Conservation (phyloP, 371 early-diverging fungal species). For the Zychaea mexicana region DNA sequence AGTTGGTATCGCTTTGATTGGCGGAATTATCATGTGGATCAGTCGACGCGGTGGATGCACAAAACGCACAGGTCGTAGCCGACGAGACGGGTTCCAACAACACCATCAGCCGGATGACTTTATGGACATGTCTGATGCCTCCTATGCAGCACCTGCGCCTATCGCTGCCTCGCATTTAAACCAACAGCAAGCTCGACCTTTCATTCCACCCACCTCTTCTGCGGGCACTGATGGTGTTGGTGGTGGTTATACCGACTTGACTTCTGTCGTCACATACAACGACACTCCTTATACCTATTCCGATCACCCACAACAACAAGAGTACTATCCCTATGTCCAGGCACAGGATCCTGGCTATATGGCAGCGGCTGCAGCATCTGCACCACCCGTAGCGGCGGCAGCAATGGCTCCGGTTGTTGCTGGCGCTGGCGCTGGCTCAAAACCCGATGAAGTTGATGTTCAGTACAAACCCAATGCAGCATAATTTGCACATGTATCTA, state of each 20-base stretch:
- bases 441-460: slow-evolving; percentile 7
- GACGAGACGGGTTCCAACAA: slow-evolving; percentile 13
- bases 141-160: neutral
- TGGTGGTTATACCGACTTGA: slow-evolving; percentile 1
- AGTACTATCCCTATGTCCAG: neutral
- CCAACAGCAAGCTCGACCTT: slow-evolving; percentile 12
- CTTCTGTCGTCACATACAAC: neutral
- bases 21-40: slow-evolving; percentile 32
- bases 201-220: slow-evolving; percentile 9
- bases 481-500: neutral
- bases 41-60: slow-evolving; percentile 37
- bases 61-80: slow-evolving; percentile 24
- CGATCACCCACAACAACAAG: slow-evolving; percentile 4
- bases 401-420: neutral
- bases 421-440: neutral
- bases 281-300: slow-evolving; percentile 2
- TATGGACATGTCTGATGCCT: slow-evolving; percentile 10
- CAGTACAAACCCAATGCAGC: slow-evolving; percentile 9
- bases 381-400: neutral
- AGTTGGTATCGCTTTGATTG: slow-evolving; percentile 46
- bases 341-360: neutral
- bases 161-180: neutral
- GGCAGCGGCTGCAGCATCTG: slow-evolving; percentile 1
- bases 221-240: neutral
- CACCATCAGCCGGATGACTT: slow-evolving; percentile 20